Evolutionary conservation across 2,329 filamentous ascomycete species (phyloP), one percentile per base, ranked within the genome.

Genomic region (Podosphaera aphanis): DNA sequence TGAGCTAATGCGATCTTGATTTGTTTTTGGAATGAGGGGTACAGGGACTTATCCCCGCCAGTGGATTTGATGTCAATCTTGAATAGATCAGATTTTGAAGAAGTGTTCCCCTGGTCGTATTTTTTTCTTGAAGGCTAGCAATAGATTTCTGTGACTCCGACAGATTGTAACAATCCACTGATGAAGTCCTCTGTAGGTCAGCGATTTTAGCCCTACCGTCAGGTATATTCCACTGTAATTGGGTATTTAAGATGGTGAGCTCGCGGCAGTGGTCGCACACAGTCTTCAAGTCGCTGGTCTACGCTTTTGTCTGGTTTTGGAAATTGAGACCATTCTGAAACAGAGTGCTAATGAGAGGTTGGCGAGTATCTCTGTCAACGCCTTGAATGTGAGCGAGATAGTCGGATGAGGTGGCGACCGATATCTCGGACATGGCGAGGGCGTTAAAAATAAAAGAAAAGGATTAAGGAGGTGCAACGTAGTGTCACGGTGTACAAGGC

Each of bases 401-500:
- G 5, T 33, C 29, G 5, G 29, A 5, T 4, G 29, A 11, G 29
- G 29, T 33, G 13, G 29, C 29, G 11, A 33, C 6, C 13, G 29
- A 33, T 11, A 33, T 33, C 3, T 33, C 29, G 5, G 29, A 33
- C 29, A 33, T 33, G 11, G 29, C 11, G 15, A n/a, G 13, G 2
- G 23, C n/a, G n/a, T 29, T 29, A 5, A 11, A 29, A 6, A 5
- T 6, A 29, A 6, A 29, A 6, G 25, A 29, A 29, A 29, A 29
- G 25, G 5, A 29, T 29, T 6, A 29, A 29, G 11, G 11, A 29
- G 6, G 25, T 6, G 25, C 25, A 29, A 29, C 25, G 25, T 29
- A 29, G 1, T 29, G 5, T 29, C 25, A 6, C 25, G 11, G 5
- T 29, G 88, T 86, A n/a, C n/a, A n/a, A n/a, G n/a, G n/a, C n/a